Base-by-base conservation (phyloP, 2,329 filamentous ascomycete species). In the Aspergillus tubingensis region DNA sequence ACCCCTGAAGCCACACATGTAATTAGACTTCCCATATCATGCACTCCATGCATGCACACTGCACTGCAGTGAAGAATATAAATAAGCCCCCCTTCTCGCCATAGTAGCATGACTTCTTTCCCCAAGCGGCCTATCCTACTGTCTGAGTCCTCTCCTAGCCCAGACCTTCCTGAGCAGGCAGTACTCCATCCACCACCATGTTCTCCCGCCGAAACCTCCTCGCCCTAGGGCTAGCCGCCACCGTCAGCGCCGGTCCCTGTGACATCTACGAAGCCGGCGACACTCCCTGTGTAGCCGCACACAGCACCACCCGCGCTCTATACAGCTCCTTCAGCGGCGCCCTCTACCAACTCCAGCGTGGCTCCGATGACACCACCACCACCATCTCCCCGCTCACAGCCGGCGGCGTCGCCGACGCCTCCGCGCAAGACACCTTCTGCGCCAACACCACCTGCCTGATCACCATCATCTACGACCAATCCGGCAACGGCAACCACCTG, bases 401-500 rank as follows among this genome's bases (percentile, higher is more conserved):
- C 0, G 87, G 87, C 2, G 86, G 86, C 44, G 83, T 88, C 8
- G 87, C 87, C 58, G 83, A 89, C 67, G 83, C 86, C 3, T 81
- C 80, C 0, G 70, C 82, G 8, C 87, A 90, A 68, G 86, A 89
- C 72, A 65, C 75, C 0, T 89, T 89, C 73, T 89, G 87, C 66
- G 72, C 78, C 8, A 72, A 76, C 52, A 88, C 86, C 0, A 88
- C 85, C 11, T 89, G 87, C 67, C 75, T 87, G 23, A 88, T 89
- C 69, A 82, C 81, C 0, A 80, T 85, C 66, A 87, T 88, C 56
- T 89, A 89, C 69, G 87, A 89, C 70, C 87, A 89, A 73, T 87
- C 86, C 11, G 86, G 86, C 57, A 74, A 73, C 1, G 80, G 80
- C 0, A 89, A 89, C 63, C 83, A 89, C 66, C 83, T 89, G 3